Percentiles rank a stretch among this genome's conserved stretches.
Conservation (phyloP, 352 stramenopile species). For the Phytopythium sindhum region DNA sequence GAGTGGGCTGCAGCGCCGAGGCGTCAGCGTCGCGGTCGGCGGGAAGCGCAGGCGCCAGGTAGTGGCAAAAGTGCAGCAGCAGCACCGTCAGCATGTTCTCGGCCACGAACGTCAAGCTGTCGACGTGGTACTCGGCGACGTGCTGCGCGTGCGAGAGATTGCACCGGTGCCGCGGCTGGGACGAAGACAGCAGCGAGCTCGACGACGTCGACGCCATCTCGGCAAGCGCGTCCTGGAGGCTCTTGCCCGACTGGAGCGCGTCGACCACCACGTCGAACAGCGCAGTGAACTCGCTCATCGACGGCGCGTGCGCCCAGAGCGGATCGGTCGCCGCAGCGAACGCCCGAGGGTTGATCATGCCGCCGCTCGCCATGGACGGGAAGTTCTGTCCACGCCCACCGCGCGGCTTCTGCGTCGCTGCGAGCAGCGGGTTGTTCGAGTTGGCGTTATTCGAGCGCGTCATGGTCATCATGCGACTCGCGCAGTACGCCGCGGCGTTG, state of each 20-base stretch:
- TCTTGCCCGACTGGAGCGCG: slow-evolving; percentile 46
- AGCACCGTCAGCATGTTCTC: slow-evolving; percentile 79
- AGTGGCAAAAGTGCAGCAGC: slow-evolving; percentile 69
- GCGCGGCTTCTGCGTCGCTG: slow-evolving; percentile 35
- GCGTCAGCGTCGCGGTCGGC: slow-evolving; percentile 12
- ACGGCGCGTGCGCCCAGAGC: slow-evolving; percentile 55
- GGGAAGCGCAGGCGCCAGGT: slow-evolving; percentile 32
- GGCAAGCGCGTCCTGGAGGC: slow-evolving; percentile 29
- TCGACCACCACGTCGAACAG: slow-evolving; percentile 49
- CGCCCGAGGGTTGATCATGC: slow-evolving; percentile 40
- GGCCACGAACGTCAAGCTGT: slow-evolving; percentile 71
- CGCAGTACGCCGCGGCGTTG: slow-evolving; percentile 71
- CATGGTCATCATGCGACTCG: slow-evolving; percentile 57
- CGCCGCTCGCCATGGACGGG: slow-evolving; percentile 24
- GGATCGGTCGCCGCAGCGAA: slow-evolving; percentile 59
- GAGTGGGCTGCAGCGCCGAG: slow-evolving; percentile 40
- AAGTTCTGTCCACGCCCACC: slow-evolving; percentile 33
- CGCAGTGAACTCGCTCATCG: slow-evolving; percentile 53
- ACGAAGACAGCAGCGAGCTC: slow-evolving; percentile 14
- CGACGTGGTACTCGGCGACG: slow-evolving; percentile 71
- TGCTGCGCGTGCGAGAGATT: slow-evolving; percentile 30
- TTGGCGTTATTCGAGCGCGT: neutral
- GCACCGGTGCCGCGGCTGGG: neutral
- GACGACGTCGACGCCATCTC: slow-evolving; percentile 6
- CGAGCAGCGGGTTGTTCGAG: slow-evolving; percentile 31